Evolutionary conservation across 768 basidiomycete species (phyloP), one percentile per base, ranked within the genome.

Genomic region (Nevesoporus exiguus): DNA sequence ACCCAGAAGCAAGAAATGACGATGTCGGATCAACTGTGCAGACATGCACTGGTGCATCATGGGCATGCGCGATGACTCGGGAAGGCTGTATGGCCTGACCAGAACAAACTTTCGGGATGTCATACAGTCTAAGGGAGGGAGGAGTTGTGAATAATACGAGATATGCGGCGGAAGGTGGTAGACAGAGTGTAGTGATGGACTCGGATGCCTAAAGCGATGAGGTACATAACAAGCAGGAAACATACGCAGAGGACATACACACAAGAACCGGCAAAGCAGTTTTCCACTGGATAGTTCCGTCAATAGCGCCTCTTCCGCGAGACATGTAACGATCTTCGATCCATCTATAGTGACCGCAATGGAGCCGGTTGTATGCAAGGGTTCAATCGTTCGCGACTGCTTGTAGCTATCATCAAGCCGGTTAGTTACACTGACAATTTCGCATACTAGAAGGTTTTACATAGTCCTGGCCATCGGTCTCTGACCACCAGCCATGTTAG

Each of bases 11-110:
- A 59, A 98, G 80, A 60, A 96, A 88, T 2, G 89, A 86, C 2
- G 90, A 93, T 9, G 90, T 90, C 17, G 87, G 91, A 74, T 92
- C 95, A 14, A 82, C 72, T 58, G 79, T 83, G 65, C 90, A 91
- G 51, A 95, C 88, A 64, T 98, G 93, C 43, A 98, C 88, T 13
- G 97, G 96, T 4, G 94, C 89, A 49, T 94, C 90, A 63, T 99
- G 97, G 5, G 95, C 92, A 57, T 83, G 86, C 5, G 91, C 76
- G 43, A 95, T 76, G 47, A 86, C 80, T 46, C 94, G 90, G 17
- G 79, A 73, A 9, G 93, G 90, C 31, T 82, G 80, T 3, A 94
- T 71, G 9, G 74, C 72, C 48, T 79, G 81, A 25, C 79, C 72
- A 11, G 72, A 66, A 11, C 70, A 63, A 7, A 76, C 66, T 11